Percentiles rank a stretch among this genome's conserved stretches.
Conservation (phyloP, 164 flowering plant genomes). For the Protea cynaroides region DNA sequence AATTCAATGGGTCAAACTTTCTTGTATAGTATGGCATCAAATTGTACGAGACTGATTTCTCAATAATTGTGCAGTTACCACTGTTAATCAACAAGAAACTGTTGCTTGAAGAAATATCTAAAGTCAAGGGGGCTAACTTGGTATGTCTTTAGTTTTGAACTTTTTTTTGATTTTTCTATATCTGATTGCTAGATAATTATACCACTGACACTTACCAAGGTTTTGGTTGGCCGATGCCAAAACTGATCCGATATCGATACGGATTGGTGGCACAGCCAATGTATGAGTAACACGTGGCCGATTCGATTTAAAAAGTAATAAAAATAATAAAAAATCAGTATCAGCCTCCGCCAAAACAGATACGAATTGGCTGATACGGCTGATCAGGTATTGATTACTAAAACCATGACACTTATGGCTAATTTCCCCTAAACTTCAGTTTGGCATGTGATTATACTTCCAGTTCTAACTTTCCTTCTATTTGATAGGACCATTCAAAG, state of each 20-base stretch:
- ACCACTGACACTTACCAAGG: neutral
- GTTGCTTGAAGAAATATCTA: conserved; percentile 54
- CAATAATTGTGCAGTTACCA: conserved; percentile 56
- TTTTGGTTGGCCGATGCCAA: too few relatives aligned
- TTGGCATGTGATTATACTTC: too few relatives aligned
- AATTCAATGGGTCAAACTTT: neutral
- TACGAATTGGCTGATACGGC: too few relatives aligned
- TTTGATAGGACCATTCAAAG: conserved; percentile 30
- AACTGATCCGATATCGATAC: too few relatives aligned
- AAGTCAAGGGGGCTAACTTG: conserved; percentile 38
- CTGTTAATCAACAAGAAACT: conserved; percentile 45
- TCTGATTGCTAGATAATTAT: neutral
- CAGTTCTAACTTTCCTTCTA: neutral
- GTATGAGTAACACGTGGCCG: too few relatives aligned
- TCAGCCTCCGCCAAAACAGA: too few relatives aligned
- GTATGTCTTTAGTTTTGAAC: conserved; percentile 25
- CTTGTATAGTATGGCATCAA: neutral
- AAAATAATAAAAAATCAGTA: too few relatives aligned
- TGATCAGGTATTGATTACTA: too few relatives aligned
- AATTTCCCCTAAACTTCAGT: neutral
- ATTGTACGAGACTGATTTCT: neutral
- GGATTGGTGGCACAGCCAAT: too few relatives aligned
- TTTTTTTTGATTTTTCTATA: neutral
- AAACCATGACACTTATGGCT: neutral
- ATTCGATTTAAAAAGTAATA: too few relatives aligned